Evolutionary conservation across 2,329 filamentous ascomycete genomes (phyloP), one percentile per base, ranked within the genome.

Genomic region (Aspergillus sp.): DNA sequence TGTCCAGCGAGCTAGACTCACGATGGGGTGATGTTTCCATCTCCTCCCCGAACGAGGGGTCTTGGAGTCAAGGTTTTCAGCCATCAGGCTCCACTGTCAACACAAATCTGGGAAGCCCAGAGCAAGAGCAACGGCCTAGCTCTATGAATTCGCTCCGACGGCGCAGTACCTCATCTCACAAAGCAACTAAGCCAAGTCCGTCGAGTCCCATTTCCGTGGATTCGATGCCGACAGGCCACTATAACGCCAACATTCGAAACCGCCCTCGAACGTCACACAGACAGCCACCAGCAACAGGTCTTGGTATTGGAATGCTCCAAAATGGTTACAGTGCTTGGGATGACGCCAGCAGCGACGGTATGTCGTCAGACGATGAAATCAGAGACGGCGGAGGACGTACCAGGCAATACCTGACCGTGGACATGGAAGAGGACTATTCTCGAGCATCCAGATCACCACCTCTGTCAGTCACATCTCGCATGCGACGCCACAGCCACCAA

Each of bases 21-120:
- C 64, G 68, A 52, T 72, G 67, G 64, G 69, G 69, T 3, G 69
- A 72, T 54, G 54, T 60, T 33, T 54, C 65, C 13, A 72, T 72
- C 52, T 67, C 63, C 20, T 65, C 64, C 54, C 69, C 69, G 19
- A 69, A 59, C 35, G 57, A 64, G 35, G 68, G 69, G 20, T 70
- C 68, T n/a, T 72, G 69, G 69, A 71, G 62, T 45, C 62, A 69
- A 52, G 65, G 63, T 57, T 62, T 64, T 42, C 62, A 66, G 39
- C 46, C 53, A 7, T 50, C 62, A 10, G 5, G 33, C 12, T 49
- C 43, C 25, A 51, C 53, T 33, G 52, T 46, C 5, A 22, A 50
- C 41, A 54, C 55, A 47, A 22, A 46, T 10, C n/a, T 46, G 22
- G 43, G 32, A 32, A 22, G 23, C n/a, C 41, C 53, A 3, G 47